Evolutionary conservation across 352 stramenopile species (phyloP).

Genomic region (Saprolegnia diclina): DNA sequence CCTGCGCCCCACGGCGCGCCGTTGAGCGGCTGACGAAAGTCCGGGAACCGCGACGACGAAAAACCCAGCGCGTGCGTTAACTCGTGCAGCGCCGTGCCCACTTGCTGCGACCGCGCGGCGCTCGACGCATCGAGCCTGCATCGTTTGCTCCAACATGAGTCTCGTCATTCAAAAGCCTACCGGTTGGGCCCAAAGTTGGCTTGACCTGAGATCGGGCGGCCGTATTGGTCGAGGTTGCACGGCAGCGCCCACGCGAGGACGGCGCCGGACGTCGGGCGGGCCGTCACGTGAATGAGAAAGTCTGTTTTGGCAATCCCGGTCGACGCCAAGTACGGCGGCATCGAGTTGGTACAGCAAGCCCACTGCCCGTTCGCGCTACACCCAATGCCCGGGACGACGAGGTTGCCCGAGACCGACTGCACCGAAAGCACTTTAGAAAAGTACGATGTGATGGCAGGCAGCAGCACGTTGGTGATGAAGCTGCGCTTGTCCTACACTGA

Average conservation of each 20-base stretch:
- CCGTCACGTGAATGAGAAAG: constrained; percentile 73
- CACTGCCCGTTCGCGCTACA: constrained; percentile 43
- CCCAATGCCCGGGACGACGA: constrained; percentile 50
- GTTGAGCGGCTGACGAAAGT: constrained; percentile 62
- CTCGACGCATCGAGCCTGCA: constrained; percentile 41
- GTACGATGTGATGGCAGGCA: constrained; percentile 56
- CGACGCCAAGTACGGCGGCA: constrained; percentile 44
- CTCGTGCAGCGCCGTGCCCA: constrained; percentile 71
- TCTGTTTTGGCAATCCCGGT: constrained; percentile 58
- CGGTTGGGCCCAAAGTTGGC: constrained; percentile 65
- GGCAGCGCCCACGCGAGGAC: constrained; percentile 75
- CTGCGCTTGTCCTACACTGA: constrained; percentile 43
- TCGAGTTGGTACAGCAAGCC: constrained; percentile 54
- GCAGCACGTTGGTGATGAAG: constrained; percentile 58
- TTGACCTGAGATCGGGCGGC: constrained; percentile 68
- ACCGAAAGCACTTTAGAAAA: constrained; percentile 60
- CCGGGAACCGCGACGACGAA: constrained; percentile 48
- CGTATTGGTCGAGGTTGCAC: constrained; percentile 76
- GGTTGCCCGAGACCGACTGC: constrained; percentile 55
- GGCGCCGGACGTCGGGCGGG: constrained; percentile 53
- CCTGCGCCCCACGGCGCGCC: constrained; percentile 48
- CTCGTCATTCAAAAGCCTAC: neutral
- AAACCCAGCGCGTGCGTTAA: constrained; percentile 81
- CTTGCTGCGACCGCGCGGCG: constrained; percentile 48
- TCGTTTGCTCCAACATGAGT: neutral